Base-by-base conservation (phyloP, 768 basidiomycete genomes). In the Trametes sanguinea region DNA sequence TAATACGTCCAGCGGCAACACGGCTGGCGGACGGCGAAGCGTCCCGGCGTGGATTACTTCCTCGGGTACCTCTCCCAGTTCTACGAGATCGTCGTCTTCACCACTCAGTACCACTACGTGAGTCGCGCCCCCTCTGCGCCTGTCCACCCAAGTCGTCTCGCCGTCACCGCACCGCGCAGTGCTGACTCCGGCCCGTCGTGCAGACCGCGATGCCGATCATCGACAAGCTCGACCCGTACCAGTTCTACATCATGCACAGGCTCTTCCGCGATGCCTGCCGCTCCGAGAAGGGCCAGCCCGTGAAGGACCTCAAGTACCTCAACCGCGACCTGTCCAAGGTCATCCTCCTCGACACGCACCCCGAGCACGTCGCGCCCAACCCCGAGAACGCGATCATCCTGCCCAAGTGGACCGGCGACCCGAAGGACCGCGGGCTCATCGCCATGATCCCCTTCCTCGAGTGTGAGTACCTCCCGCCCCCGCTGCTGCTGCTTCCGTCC, bases 1-100 rank as follows among this genome's bases (percentile, higher is more conserved):
- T 10, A 6, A 42, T 16, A 37, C 52, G 17, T 45, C 37, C 62
- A 97, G 94, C 86, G 95, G 57, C 85, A 92, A 76, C 82, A 92
- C 69, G 97, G 97, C 54, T 99, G 97, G 96, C 82, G 94, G 66
- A 98, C 96, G 3, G 96, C 95, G 5, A 99, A 98, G 77, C 87
- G 97, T 37, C 96, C 97, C 1, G 97, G 97, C 4, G 92, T 95
- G 14, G 97, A 99, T 72, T 98, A 99, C 77, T 99, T 99, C 84
- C 81, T 99, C 37, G 95, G 86, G 30, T 99, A 99, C 74, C 85
- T 99, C 51, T 93, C 94, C 0, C 96, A 98, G 71, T 99, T 98
- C 78, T 99, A 94, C 73, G 97, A 99, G 79, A 85, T 98, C 60
- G 96, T 98, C 37, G 80, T 99, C 56, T 99, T 98, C 78, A 98